Evolutionary conservation across 768 basidiomycete genomes (phyloP).

Genomic region (Kwoniella dendrophila): DNA sequence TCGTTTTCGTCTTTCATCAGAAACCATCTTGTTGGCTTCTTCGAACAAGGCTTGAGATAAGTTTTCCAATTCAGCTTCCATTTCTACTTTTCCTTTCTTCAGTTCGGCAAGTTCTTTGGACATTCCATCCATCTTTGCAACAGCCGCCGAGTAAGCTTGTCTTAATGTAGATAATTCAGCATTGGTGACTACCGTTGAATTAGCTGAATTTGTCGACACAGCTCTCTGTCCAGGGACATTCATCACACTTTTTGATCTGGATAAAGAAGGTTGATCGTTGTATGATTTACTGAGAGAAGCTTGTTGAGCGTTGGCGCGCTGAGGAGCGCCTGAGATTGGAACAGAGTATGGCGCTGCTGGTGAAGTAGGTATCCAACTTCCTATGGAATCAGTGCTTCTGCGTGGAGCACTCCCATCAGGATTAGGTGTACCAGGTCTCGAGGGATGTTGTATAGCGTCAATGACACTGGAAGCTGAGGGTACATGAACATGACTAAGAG

Average conservation of each 20-base stretch:
- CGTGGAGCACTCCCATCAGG: slow-evolving; percentile 13
- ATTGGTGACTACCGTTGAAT: slow-evolving; percentile 7
- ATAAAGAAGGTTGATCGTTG: slow-evolving; percentile 13
- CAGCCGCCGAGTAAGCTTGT: slow-evolving; percentile 31
- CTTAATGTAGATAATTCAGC: slow-evolving; percentile 37
- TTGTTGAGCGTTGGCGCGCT: not conserved
- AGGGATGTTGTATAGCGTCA: slow-evolving; percentile 12
- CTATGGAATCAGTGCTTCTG: slow-evolving; percentile 18
- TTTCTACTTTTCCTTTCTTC: slow-evolving; percentile 53
- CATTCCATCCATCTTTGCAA: slow-evolving; percentile 38
- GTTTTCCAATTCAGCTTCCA: slow-evolving; percentile 55
- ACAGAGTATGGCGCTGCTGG: slow-evolving; percentile 3
- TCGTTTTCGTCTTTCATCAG: slow-evolving; percentile 50
- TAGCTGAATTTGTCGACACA: not conserved
- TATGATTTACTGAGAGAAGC: slow-evolving; percentile 12
- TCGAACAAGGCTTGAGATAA: slow-evolving; percentile 55
- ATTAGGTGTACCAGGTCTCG: slow-evolving; percentile 23
- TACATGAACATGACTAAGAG: slow-evolving; percentile 27
- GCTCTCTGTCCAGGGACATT: slow-evolving; percentile 21
- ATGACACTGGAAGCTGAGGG: slow-evolving; percentile 25
- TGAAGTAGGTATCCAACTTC: slow-evolving; percentile 19
- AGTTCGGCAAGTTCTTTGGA: slow-evolving; percentile 47
- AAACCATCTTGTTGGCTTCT: slow-evolving; percentile 57
- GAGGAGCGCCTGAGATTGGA: not conserved
- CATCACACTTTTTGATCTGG: slow-evolving; percentile 23